Base-by-base conservation (phyloP, 1,139 yeast genomes). In the Geotrichum fermentans region DNA sequence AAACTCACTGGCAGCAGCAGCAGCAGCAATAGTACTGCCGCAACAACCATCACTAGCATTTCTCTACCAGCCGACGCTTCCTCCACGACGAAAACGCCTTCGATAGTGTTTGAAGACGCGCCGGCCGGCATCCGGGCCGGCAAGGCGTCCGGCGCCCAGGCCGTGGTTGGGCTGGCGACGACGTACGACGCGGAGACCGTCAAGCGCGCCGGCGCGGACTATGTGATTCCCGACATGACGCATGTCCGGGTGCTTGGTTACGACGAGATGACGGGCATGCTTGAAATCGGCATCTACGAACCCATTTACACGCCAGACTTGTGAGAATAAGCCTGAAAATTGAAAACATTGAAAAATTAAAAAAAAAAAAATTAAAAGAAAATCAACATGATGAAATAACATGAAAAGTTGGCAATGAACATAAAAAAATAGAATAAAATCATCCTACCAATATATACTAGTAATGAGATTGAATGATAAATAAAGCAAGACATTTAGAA, bases 71-170 rank as follows among this genome's bases (percentile, higher is more conserved):
- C 35, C 8, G 17, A 14, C 4, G 6, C 24, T 24, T 7, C 33
- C 37, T 2, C 21, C 18, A 17, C 11, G 21, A 14, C 10, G 21
- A 13, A 43, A 16, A 70, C 78, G 53, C 72, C 81, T 60, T 64
- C 66, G 56, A 78, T 84, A 43, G 95, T 86, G 22, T 84, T 84
- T 62, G 95, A 85, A 70, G 95, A 85, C 64, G 94, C 95, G 44
- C 92, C 92, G 46, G 92, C 90, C 44, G 95, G 95, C 65, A 82
- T 86, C 58, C 72, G 77, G 55, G 92, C 95, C 43, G 95, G 95
- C 68, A 79, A 82, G 64, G 86, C 78, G 57, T 87, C 94, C 29
- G 95, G 94, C 58, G 90, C 94, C 62, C 36, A 29, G 13, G 75
- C 77, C 65, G 82, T 85, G 55, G 78, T 86, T 59, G 95, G 95